A percentile compares a stretch with the other conserved stretches of the same genome.
Conservation (phyloP, 2,329 filamentous ascomycete species). For the Penicillium sp. region DNA sequence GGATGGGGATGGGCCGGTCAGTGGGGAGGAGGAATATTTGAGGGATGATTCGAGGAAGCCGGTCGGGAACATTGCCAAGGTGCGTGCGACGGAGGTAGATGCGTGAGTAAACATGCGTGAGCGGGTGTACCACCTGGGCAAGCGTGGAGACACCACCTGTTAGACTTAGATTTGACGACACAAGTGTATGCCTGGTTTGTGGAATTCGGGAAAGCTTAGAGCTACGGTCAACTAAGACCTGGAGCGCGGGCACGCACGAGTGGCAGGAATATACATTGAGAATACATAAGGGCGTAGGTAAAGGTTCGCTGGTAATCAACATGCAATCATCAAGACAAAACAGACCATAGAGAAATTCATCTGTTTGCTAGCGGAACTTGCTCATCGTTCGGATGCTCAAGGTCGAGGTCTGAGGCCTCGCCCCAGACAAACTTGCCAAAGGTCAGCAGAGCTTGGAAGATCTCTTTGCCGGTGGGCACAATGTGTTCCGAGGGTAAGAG, state of each 20-base stretch:
- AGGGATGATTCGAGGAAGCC: not conserved
- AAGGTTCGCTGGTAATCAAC: constrained; percentile 1
- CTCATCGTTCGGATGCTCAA: not conserved
- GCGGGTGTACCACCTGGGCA: no score
- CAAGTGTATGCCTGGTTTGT: no score
- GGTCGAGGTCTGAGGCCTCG: constrained; percentile 1
- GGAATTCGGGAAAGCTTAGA: no score
- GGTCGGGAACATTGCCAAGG: not conserved
- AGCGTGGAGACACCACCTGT: no score
- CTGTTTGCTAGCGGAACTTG: constrained; percentile 11
- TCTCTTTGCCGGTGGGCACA: constrained; percentile 83
- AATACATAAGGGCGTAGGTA: not conserved
- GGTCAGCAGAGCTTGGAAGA: constrained; percentile 79
- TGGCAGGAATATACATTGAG: not conserved
- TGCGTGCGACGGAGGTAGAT: not conserved
- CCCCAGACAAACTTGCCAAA: constrained; percentile 68
- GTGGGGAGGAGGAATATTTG: not conserved
- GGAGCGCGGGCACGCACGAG: no score
- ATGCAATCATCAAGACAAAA: constrained; percentile 5
- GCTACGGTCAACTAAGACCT: no score
- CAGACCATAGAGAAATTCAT: not conserved
- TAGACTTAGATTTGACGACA: no score
- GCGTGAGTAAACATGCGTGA: not conserved
- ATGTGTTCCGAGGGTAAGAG: constrained; percentile 85
- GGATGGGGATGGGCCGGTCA: not conserved